Percentiles rank a stretch among this genome's conserved stretches.
These are phyloP conservation scores for Aspergillus funiculosus DNA, from an alignment of 495 filamentous ascomycete genomes.

Conservation along the genomic window DNA sequence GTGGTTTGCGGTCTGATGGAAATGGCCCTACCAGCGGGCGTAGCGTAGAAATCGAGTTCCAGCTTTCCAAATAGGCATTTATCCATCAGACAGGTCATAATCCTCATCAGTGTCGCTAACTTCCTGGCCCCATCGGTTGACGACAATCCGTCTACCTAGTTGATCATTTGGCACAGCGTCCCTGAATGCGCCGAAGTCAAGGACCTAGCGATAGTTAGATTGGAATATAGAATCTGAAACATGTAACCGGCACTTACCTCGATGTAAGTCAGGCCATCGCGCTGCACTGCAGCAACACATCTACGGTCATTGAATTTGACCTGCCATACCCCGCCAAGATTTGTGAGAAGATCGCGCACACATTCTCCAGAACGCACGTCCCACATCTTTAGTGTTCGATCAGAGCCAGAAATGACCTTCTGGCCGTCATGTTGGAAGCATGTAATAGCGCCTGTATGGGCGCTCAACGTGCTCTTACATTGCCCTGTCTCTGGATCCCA, in stretches of 20 bases:
- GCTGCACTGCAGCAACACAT: constrained; percentile 95
- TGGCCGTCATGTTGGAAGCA: constrained; percentile 98
- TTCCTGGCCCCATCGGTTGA: constrained; percentile 55
- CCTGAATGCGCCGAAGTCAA: constrained; percentile 81
- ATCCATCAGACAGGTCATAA: constrained; percentile 37
- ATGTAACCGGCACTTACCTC: constrained; percentile 65
- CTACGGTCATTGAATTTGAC: constrained; percentile 94
- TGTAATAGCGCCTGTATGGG: constrained; percentile 95
- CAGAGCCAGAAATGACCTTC: constrained; percentile 94
- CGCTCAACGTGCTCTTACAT: constrained; percentile 82
- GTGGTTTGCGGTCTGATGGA: background rate
- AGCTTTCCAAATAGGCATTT: constrained; percentile 1
- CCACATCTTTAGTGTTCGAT: constrained; percentile 98
- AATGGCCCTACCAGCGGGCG: constrained; percentile 1
- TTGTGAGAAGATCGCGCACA: constrained; percentile 90
- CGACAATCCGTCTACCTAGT: constrained; percentile 73
- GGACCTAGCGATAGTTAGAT: constrained; percentile 18
- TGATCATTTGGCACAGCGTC: constrained; percentile 70
- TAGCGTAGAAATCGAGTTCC: background rate
- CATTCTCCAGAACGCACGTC: constrained; percentile 88
- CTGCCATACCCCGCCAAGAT: constrained; percentile 95
- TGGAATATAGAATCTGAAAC: background rate
- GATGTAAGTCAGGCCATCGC: constrained; percentile 86
- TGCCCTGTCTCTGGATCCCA: constrained; percentile 95
- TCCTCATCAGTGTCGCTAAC: constrained; percentile 39